Evolutionary conservation across 306 rosid species (phyloP).

Genomic region (Pachyrhizus erosus): DNA sequence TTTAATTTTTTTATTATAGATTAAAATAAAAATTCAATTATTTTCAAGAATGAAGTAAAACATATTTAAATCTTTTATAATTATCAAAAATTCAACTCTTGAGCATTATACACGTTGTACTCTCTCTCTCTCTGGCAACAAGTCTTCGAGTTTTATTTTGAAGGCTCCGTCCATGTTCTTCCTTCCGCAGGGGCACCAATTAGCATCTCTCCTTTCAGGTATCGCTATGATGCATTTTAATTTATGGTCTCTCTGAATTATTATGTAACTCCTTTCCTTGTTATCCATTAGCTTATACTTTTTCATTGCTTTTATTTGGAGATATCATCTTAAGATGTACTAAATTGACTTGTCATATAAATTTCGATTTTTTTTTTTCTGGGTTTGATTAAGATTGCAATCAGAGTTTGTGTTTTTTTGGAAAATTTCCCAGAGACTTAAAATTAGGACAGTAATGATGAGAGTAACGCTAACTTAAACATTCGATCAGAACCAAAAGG

Average conservation of each 20-base stretch:
- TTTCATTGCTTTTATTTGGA: not conserved
- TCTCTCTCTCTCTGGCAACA: not conserved
- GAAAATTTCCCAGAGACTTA: not conserved
- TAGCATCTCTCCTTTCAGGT: constrained; percentile 18
- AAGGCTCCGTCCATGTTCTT: not conserved
- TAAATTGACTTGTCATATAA: not conserved
- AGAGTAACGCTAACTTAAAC: not conserved
- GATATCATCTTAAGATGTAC: not conserved
- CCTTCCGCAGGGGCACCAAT: not conserved
- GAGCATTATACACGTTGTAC: not conserved
- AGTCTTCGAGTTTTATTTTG: not conserved
- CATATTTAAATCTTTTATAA: no score
- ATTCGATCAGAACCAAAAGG: not conserved
- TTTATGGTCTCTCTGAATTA: not conserved
- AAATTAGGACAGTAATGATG: not conserved
- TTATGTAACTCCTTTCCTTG: not conserved
- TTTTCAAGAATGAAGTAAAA: no score
- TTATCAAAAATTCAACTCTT: no score
- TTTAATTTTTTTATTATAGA: no score
- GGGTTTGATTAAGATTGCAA: not conserved
- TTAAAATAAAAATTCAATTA: no score
- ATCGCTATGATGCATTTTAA: not conserved
- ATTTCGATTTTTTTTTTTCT: not conserved
- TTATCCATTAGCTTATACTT: not conserved
- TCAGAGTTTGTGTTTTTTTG: not conserved